Base-by-base conservation (phyloP, 1,284 basidiomycete genomes). In the Hemileia vastatrix region DNA sequence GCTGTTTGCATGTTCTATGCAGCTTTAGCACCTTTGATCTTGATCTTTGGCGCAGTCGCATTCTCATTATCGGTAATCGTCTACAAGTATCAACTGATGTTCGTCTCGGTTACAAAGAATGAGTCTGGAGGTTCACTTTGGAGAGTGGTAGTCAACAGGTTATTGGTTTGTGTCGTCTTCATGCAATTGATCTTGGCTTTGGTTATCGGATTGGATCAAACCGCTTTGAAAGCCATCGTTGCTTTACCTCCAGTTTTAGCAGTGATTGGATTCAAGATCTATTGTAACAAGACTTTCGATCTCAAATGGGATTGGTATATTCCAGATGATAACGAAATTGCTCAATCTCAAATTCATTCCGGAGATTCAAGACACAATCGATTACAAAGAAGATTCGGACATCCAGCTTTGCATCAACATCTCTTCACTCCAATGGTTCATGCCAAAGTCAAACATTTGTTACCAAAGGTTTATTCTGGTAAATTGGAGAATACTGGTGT, bases 381-480 rank as follows among this genome's bases (percentile, higher is more conserved):
- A 33, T 80, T 91, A 9, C 84, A 84, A 77, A 87, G 83, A 73
- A 84, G 89, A 18, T 91, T 91, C 75, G 88, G 88, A 2, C 89
- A 91, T 73, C 88, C 89, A 0, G 84, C 88, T 4, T 78, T 91
- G 48, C 82, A 88, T 67, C 76, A 81, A n/a, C 86, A 88, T 44
- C 78, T 91, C 27, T 90, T 88, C 77, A 89, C 88, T 8, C 89
- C 88, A 0, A 88, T 90, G 87, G 77, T 91, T 40, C 89, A 91
- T 71, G 85, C 86, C 65, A 85, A 84, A 73, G 86, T 88, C 83
- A 85, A 88, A 80, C 83, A 82, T 6, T 77, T 90, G 21, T 79
- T 91, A 18, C 76, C 79, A 40, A 82, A 89, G 66, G 62, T 67
- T 32, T 67, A 66, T 43, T 64, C 62, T 21, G 66, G 59, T 63